Evolutionary conservation across 2,329 filamentous ascomycete genomes (phyloP).

Genomic region (Paecilomyces sp.): DNA sequence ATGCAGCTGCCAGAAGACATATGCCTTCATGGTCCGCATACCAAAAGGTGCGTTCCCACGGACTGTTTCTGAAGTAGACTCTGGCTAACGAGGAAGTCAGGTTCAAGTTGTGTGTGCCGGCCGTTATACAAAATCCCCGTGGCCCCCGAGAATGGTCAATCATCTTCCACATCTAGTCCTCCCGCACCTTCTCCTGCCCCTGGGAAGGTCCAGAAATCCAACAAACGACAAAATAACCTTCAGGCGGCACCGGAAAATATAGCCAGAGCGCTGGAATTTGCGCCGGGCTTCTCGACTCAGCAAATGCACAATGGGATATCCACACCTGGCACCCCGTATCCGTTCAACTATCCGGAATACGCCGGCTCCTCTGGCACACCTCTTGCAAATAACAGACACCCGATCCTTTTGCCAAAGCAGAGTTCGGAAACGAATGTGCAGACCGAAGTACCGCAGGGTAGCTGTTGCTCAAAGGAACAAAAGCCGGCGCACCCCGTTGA

Average conservation of each 20-base stretch:
- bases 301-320: slow-evolving; percentile 12
- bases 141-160: slow-evolving; percentile 14
- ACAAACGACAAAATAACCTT: slow-evolving; percentile 23
- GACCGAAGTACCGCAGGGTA: slow-evolving; percentile 3
- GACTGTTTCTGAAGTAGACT: not conserved
- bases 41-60: slow-evolving; percentile 29
- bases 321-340: slow-evolving; percentile 5
- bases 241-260: slow-evolving; percentile 27
- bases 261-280: slow-evolving; percentile 23
- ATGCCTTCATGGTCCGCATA: slow-evolving; percentile 39
- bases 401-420: not conserved
- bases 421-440: not conserved
- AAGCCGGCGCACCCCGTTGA: slow-evolving; percentile 3
- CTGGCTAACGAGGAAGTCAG: slow-evolving; percentile 16
- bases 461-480: slow-evolving; percentile 18
- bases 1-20: slow-evolving; percentile 35
- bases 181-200: slow-evolving; percentile 18
- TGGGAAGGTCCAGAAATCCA: slow-evolving; percentile 28
- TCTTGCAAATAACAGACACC: not conserved
- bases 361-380: not conserved
- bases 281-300: slow-evolving; percentile 16
- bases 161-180: slow-evolving; percentile 8
- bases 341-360: not conserved
- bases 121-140: slow-evolving; percentile 33
- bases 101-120: slow-evolving; percentile 33